Evolutionary conservation across 768 basidiomycete species (phyloP).

Genomic region (Multifurca ochricompacta): DNA sequence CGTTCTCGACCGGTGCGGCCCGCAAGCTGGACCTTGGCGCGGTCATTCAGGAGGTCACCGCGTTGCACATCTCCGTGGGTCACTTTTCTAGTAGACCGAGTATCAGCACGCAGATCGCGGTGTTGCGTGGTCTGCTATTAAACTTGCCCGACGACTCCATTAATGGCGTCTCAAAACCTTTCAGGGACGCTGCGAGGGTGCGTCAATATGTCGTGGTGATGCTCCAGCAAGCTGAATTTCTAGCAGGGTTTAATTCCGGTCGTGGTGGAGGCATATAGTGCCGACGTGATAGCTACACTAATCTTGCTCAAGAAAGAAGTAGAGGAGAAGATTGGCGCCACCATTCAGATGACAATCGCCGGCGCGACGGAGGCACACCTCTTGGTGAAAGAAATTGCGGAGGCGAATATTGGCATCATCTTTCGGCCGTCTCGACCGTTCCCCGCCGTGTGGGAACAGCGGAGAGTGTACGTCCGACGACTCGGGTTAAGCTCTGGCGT

Average conservation of each 20-base stretch:
- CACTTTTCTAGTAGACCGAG: conserved; percentile 39
- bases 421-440: conserved; percentile 60
- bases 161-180: conserved; percentile 34
- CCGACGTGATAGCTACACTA: conserved; percentile 62
- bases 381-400: conserved; percentile 63
- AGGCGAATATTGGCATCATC: conserved; percentile 64
- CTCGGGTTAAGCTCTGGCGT: neutral
- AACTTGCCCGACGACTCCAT: conserved; percentile 25
- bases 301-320: conserved; percentile 57
- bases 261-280: conserved; percentile 54
- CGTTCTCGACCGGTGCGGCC: conserved; percentile 50
- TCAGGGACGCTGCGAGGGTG: conserved; percentile 42
- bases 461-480: conserved; percentile 44
- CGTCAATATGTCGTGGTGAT: conserved; percentile 2
- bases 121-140: conserved; percentile 45
- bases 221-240: neutral
- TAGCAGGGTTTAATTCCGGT: conserved; percentile 48
- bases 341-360: conserved; percentile 43
- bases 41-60: conserved; percentile 54
- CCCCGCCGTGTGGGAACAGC: conserved; percentile 62
- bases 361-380: conserved; percentile 64
- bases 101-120: conserved; percentile 61
- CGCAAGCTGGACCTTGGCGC: conserved; percentile 56
- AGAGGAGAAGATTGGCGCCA: conserved; percentile 35
- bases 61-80: conserved; percentile 57